phyloP scores from a whole-genome alignment of 2,329 filamentous ascomycete species.

The Fusarium continuum region DNA sequence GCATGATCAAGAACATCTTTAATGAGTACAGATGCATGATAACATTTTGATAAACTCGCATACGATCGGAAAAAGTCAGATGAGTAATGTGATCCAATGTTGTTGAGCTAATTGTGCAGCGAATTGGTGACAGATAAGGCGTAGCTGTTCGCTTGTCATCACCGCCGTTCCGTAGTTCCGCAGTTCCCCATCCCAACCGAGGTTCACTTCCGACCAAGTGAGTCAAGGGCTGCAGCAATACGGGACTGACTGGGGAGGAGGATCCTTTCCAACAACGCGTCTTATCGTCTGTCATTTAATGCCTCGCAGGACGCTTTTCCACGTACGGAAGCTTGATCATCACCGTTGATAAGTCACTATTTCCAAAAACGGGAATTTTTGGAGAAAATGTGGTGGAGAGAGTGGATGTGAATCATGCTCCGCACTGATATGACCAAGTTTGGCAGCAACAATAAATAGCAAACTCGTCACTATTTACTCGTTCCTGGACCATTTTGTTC shows the following conservation, averaged over 20 bases:
- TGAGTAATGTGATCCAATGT: no score
- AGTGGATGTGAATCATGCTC: not conserved
- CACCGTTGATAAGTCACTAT: not conserved
- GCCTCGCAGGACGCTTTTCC: not conserved
- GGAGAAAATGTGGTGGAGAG: constrained; percentile 13
- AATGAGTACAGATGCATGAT: no score
- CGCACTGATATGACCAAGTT: not conserved
- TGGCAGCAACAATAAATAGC: constrained; percentile 8
- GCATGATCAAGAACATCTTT: no score
- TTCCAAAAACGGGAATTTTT: constrained; percentile 16
- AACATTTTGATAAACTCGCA: no score
- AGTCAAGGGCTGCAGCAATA: no score
- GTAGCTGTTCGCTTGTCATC: no score
- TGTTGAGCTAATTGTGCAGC: no score
- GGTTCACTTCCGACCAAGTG: not conserved
- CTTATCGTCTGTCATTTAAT: not conserved
- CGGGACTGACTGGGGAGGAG: constrained; percentile 36
- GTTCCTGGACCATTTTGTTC: no score
- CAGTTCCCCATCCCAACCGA: not conserved
- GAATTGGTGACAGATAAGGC: no score
- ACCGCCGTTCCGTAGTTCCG: no score
- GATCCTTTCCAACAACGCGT: constrained; percentile 27
- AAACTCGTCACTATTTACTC: not conserved
- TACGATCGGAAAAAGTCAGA: no score
- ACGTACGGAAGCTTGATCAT: not conserved